These are phyloP conservation scores for Psophocarpus tetragonolobus DNA, from an alignment of 306 rosid species.

Conservation along the genomic window DNA sequence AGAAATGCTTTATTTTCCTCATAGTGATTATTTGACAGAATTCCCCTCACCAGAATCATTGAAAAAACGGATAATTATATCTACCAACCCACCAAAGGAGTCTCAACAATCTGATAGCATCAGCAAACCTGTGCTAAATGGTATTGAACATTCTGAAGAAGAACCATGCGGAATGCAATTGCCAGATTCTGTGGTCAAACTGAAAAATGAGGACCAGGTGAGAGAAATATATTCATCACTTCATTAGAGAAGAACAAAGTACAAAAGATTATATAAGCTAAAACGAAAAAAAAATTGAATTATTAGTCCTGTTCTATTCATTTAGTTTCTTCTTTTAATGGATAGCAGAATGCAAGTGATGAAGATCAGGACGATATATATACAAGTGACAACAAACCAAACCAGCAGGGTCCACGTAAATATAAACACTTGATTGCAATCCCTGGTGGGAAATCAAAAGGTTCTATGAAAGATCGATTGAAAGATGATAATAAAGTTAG, in stretches of 20 bases:
- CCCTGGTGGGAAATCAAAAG: conserved; percentile 75
- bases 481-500: conserved; percentile 58
- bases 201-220: conserved; percentile 49
- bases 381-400: conserved; percentile 40
- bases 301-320: background rate
- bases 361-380: conserved; percentile 49
- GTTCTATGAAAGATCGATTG: conserved; percentile 58
- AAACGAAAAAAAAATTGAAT: background rate
- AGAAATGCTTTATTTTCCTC: conserved; percentile 64
- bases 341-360: conserved; percentile 57
- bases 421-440: conserved; percentile 78
- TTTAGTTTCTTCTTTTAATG: conserved; percentile 8
- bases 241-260: background rate
- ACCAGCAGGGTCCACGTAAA: conserved; percentile 39
- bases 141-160: conserved; percentile 62
- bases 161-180: conserved; percentile 30
- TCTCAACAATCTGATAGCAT: conserved; percentile 27
- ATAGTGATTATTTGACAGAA: conserved; percentile 53
- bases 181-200: conserved; percentile 33
- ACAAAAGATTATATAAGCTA: background rate
- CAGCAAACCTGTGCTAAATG: conserved; percentile 27
- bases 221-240: conserved; percentile 18
- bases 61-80: conserved; percentile 60
- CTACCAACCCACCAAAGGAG: conserved; percentile 91
- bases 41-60: conserved; percentile 83